Evolutionary conservation across 2,329 filamentous ascomycete genomes (phyloP).

Genomic region (Trichoderma afroharzianum): DNA sequence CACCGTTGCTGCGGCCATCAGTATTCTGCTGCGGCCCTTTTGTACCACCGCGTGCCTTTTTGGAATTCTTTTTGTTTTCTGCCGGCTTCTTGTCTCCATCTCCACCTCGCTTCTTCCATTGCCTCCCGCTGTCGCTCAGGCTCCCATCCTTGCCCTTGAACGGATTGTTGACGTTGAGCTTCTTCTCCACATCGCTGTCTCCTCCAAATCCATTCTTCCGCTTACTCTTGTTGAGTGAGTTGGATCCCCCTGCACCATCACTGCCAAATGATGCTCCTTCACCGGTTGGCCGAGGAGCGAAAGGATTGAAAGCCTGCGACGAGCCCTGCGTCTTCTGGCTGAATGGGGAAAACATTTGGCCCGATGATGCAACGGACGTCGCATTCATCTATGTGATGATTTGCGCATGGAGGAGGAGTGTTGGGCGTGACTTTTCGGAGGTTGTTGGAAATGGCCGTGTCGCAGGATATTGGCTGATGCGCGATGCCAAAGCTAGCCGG

Average conservation of each 20-base stretch:
- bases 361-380: conserved; percentile 40
- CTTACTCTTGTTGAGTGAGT: conserved; percentile 27
- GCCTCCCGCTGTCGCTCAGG: conserved; percentile 14
- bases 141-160: conserved; percentile 23
- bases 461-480: conserved; percentile 6
- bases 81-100: conserved; percentile 26
- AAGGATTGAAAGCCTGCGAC: conserved; percentile 35
- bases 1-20: conserved; percentile 10
- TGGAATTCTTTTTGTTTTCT: conserved; percentile 17
- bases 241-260: conserved; percentile 29
- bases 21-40: conserved; percentile 9
- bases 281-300: conserved; percentile 28
- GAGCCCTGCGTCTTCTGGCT: conserved; percentile 34
- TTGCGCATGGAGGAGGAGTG: conserved; percentile 31
- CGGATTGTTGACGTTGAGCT: conserved; percentile 25
- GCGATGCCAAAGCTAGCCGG: conserved; percentile 6
- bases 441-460: conserved; percentile 2
- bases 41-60: conserved; percentile 12
- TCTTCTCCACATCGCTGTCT: conserved; percentile 28
- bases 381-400: conserved; percentile 35
- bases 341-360: conserved; percentile 38
- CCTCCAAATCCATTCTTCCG: conserved; percentile 25
- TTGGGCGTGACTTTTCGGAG: neutral
- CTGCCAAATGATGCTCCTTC: conserved; percentile 31
- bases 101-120: conserved; percentile 21